phyloP scores from a whole-genome alignment of 2,329 filamentous ascomycete species.

The Talaromyces piceae region DNA sequence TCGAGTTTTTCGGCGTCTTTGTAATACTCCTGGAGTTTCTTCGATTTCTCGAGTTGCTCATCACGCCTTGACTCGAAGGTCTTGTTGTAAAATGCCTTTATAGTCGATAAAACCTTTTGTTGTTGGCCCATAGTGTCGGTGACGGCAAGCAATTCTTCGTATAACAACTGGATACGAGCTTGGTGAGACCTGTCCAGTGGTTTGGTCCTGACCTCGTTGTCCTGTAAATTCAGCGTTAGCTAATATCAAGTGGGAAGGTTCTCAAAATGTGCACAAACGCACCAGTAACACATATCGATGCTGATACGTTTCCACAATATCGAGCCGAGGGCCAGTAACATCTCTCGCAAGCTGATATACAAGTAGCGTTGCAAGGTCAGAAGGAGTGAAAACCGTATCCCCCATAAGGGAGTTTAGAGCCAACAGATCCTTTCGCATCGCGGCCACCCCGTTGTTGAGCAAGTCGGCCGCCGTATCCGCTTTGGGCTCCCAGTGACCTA shows the following conservation, averaged over 20 bases:
- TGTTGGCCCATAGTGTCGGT: neutral
- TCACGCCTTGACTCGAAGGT: neutral
- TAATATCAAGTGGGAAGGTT: neutral
- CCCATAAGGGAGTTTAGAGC: neutral
- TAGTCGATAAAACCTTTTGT: neutral
- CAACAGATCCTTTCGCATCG: neutral
- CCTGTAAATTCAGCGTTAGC: neutral
- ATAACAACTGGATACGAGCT: neutral
- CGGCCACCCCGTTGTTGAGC: neutral
- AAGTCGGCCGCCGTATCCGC: neutral
- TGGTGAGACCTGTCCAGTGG: neutral
- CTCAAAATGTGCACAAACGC: neutral
- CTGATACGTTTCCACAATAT: neutral
- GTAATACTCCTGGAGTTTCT: neutral
- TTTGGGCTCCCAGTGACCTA: neutral
- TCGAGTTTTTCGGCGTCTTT: neutral
- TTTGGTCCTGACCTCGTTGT: neutral
- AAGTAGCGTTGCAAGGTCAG: neutral
- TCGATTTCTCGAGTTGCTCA: too few relatives aligned
- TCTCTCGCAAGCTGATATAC: neutral
- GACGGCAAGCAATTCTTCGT: neutral
- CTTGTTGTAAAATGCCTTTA: neutral
- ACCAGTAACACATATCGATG: neutral
- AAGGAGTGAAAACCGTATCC: neutral
- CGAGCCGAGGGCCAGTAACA: neutral